These are phyloP conservation scores for Gracilaria domingensis DNA, from an alignment of 23 red algal species.

Conservation along the genomic window DNA sequence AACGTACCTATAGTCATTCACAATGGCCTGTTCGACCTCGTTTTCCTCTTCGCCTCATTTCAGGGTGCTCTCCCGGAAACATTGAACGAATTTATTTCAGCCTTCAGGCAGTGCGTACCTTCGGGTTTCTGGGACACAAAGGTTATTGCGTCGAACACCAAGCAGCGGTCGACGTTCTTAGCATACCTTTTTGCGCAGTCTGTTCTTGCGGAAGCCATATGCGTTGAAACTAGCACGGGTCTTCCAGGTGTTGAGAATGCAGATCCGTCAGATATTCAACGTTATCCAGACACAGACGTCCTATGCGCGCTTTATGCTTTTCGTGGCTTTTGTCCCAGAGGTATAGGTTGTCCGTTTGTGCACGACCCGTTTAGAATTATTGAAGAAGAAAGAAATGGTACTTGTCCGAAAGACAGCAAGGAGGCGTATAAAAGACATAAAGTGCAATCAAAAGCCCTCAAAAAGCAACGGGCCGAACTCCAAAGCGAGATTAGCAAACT, in stretches of 20 bases:
- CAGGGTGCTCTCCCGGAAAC: conserved; percentile 83
- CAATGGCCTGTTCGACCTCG: conserved; percentile 95
- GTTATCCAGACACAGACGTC: neutral
- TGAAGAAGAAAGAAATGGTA: conserved; percentile 48
- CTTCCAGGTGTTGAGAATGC: conserved; percentile 30
- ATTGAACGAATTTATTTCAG: conserved; percentile 68
- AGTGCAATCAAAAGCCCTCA: conserved; percentile 45
- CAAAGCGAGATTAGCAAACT: conserved; percentile 17
- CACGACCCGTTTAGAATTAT: conserved; percentile 59
- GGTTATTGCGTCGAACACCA: conserved; percentile 48
- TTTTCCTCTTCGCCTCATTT: conserved; percentile 86
- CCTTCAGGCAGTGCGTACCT: conserved; percentile 44
- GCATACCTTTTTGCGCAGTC: conserved; percentile 83
- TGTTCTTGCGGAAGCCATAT: conserved; percentile 20
- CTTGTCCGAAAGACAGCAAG: conserved; percentile 33
- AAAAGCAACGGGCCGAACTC: conserved; percentile 33
- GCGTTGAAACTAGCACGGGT: conserved; percentile 7
- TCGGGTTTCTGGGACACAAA: conserved; percentile 88
- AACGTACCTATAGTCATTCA: conserved; percentile 84
- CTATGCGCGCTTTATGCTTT: conserved; percentile 71
- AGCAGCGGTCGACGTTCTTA: conserved; percentile 64
- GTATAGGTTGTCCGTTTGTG: conserved; percentile 49
- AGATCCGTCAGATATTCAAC: conserved; percentile 8
- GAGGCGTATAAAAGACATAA: conserved; percentile 61
- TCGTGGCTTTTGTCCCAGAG: conserved; percentile 63